phyloP scores from a whole-genome alignment of 2,329 filamentous ascomycete species.

The Trichothecium roseum region DNA sequence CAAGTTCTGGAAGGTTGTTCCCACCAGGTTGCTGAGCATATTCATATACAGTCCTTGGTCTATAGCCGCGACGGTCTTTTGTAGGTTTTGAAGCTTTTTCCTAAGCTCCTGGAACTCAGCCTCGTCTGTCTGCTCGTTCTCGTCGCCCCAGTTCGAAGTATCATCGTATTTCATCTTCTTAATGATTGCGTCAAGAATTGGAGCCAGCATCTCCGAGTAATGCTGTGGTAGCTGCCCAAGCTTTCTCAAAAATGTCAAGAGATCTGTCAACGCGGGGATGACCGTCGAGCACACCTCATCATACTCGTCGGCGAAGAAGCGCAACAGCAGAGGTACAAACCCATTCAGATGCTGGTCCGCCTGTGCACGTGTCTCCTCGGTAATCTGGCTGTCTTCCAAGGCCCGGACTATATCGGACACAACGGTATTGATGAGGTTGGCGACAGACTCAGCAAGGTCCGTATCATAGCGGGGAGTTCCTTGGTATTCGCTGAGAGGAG shows the following conservation, averaged over 20 bases:
- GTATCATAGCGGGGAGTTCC: slow-evolving; percentile 85
- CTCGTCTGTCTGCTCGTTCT: slow-evolving; percentile 92
- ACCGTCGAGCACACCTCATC: slow-evolving; percentile 96
- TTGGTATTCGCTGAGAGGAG: slow-evolving; percentile 67
- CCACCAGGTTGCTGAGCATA: slow-evolving; percentile 79
- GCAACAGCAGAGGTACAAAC: slow-evolving; percentile 78
- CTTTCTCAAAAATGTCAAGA: slow-evolving; percentile 84
- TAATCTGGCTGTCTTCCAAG: slow-evolving; percentile 56
- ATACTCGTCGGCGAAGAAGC: slow-evolving; percentile 96
- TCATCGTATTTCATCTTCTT: slow-evolving; percentile 97
- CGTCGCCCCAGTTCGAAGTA: slow-evolving; percentile 83
- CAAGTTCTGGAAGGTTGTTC: slow-evolving; percentile 72
- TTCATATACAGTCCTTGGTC: slow-evolving; percentile 85
- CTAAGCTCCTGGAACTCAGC: slow-evolving; percentile 94
- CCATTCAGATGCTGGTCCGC: slow-evolving; percentile 74
- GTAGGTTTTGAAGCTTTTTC: slow-evolving; percentile 78
- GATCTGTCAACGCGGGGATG: slow-evolving; percentile 84
- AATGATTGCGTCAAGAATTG: slow-evolving; percentile 85
- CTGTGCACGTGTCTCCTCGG: slow-evolving; percentile 55
- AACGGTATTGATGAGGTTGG: slow-evolving; percentile 87
- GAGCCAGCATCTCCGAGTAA: slow-evolving; percentile 74
- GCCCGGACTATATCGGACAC: slow-evolving; percentile 80
- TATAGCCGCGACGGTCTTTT: slow-evolving; percentile 84
- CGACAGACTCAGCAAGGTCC: slow-evolving; percentile 88
- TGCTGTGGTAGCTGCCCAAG: slow-evolving; percentile 60